phyloP scores from a whole-genome alignment of 345 rosid genomes.

The Gossypium australe region DNA sequence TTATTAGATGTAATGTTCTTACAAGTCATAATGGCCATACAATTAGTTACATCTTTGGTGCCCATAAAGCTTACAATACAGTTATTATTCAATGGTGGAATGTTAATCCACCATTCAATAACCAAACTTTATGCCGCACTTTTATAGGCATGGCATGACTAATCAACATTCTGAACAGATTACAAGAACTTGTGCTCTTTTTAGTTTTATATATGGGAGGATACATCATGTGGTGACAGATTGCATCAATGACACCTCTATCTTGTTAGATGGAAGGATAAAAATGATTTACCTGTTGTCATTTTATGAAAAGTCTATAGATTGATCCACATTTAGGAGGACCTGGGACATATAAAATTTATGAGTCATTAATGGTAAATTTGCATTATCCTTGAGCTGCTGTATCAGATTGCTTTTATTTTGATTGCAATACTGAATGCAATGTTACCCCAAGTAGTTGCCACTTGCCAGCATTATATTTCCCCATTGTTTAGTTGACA shows the following conservation, averaged over 20 bases:
- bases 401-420: not conserved
- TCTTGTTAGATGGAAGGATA: too few species aligned
- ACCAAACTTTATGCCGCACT: not conserved
- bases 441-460: not conserved
- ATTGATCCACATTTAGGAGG: not conserved
- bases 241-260: too few species aligned
- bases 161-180: not conserved
- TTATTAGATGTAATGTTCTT: not conserved
- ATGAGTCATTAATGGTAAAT: not conserved
- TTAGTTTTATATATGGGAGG: not conserved
- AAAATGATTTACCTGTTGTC: too few species aligned
- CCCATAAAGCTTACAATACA: not conserved
- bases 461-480: not conserved
- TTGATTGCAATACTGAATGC: not conserved
- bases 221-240: too few species aligned
- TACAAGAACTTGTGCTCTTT: not conserved
- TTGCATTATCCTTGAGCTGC: not conserved
- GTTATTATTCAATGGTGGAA: not conserved
- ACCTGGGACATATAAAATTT: not conserved
- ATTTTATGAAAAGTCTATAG: not conserved
- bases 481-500: not conserved
- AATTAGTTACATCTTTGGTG: not conserved
- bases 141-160: not conserved
- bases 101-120: not conserved
- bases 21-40: not conserved